A percentile compares a stretch with the other conserved stretches of the same genome.
These are phyloP conservation scores for Lepidium aucheri DNA, from an alignment of 345 rosid genomes.

Conservation along the genomic window DNA sequence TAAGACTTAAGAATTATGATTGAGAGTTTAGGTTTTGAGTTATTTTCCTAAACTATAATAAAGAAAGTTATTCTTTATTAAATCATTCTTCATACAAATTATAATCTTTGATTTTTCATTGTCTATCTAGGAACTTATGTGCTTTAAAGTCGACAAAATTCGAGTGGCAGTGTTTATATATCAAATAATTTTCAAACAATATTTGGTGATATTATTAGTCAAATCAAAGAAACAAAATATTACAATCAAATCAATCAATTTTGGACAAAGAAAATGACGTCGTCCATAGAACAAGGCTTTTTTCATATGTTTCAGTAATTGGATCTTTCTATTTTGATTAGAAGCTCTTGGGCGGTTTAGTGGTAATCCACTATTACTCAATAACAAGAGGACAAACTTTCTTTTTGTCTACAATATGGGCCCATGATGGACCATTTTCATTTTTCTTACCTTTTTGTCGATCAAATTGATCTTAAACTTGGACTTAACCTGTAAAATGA, in stretches of 20 bases:
- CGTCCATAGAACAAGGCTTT: slow-evolving; percentile 29
- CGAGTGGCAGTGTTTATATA: too few species aligned
- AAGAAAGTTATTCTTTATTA: too few species aligned
- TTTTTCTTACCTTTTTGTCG: not conserved
- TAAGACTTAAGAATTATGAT: too few species aligned
- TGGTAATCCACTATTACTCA: slow-evolving; percentile 7
- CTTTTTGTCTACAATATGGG: slow-evolving; percentile 5
- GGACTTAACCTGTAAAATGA: not conserved
- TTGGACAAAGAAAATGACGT: not conserved
- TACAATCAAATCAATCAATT: slow-evolving; percentile 11
- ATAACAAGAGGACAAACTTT: slow-evolving; percentile 10
- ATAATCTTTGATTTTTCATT: too few species aligned
- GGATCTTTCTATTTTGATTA: not conserved
- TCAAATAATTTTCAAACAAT: too few species aligned
- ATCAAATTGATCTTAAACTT: slow-evolving; percentile 10
- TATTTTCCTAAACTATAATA: too few species aligned
- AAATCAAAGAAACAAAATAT: not conserved
- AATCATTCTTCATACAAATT: too few species aligned
- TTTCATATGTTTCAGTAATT: slow-evolving; percentile 11
- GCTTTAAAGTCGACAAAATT: too few species aligned
- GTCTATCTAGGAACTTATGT: too few species aligned
- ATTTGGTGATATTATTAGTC: not conserved
- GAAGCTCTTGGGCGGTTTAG: slow-evolving; percentile 16
- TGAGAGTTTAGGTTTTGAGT: too few species aligned
- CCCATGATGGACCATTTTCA: not conserved